Evolutionary conservation across 345 rosid species (phyloP).

Genomic region (Populus deltoides): DNA sequence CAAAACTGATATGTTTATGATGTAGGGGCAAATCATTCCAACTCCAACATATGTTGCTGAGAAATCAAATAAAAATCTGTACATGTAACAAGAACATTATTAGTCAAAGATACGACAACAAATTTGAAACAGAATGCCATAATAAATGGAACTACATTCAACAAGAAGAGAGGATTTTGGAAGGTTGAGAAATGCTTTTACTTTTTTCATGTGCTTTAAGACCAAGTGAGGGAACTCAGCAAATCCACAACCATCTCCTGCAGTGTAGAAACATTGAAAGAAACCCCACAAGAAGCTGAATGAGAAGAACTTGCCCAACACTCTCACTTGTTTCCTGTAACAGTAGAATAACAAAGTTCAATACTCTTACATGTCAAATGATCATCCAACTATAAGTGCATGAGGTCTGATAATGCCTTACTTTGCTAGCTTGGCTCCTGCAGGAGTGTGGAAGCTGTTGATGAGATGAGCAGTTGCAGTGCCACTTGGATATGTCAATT

Average conservation of each 20-base stretch:
- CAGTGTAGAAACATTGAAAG: constrained; percentile 35
- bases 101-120: no score
- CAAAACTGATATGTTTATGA: constrained; percentile 60
- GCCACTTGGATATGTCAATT: constrained; percentile 38
- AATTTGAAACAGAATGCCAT: no score
- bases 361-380: not conserved
- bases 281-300: constrained; percentile 37
- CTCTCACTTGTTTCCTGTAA: constrained; percentile 29
- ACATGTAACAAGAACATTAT: not conserved
- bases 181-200: no score
- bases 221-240: constrained; percentile 23
- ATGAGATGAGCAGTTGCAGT: constrained; percentile 37
- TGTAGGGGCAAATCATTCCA: no score
- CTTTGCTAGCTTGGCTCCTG: constrained; percentile 37
- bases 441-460: constrained; percentile 38
- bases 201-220: not conserved
- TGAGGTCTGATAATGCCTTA: not conserved
- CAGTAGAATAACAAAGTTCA: not conserved
- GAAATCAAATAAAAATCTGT: constrained; percentile 58
- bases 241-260: constrained; percentile 32
- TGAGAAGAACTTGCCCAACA: constrained; percentile 26
- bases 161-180: no score
- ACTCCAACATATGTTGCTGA: constrained; percentile 72
- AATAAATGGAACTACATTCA: no score
- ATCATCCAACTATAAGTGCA: not conserved